phyloP scores from a whole-genome alignment of 164 flowering plant genomes.

The Sextonia rubra region DNA sequence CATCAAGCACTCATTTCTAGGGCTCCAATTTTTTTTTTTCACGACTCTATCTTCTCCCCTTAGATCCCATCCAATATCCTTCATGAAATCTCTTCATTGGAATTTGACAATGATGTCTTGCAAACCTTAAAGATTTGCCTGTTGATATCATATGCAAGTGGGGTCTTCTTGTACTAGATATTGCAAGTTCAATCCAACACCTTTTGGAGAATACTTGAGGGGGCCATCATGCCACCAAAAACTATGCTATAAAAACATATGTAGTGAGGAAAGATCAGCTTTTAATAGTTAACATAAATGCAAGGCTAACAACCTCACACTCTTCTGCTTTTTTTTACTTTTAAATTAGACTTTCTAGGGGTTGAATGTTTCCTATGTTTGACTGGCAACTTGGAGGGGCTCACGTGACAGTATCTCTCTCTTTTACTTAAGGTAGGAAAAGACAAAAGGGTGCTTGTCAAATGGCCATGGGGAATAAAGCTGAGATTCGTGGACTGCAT shows the following conservation, averaged over 20 bases:
- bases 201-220: not conserved
- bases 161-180: not conserved
- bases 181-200: not conserved
- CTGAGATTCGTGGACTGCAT: not conserved
- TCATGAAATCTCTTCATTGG: not conserved
- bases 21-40: not conserved
- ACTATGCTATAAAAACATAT: not conserved
- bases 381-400: not conserved
- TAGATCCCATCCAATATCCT: not conserved
- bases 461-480: not conserved
- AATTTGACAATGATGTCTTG: not conserved
- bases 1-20: not conserved
- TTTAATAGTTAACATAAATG: not conserved
- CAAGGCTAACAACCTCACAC: not conserved
- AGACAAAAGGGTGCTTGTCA: not conserved
- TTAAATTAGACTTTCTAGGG: not conserved
- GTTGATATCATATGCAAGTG: not conserved
- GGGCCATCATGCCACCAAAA: slow-evolving; percentile 1
- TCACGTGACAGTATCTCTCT: not conserved
- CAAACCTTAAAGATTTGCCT: not conserved
- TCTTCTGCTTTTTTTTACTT: not conserved
- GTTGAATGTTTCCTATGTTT: not conserved
- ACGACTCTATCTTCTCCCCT: not conserved
- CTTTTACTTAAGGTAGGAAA: not conserved
- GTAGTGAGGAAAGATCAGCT: not conserved